phyloP scores from a whole-genome alignment of 2,329 filamentous ascomycete species.

The Lachnellula subtilissima region DNA sequence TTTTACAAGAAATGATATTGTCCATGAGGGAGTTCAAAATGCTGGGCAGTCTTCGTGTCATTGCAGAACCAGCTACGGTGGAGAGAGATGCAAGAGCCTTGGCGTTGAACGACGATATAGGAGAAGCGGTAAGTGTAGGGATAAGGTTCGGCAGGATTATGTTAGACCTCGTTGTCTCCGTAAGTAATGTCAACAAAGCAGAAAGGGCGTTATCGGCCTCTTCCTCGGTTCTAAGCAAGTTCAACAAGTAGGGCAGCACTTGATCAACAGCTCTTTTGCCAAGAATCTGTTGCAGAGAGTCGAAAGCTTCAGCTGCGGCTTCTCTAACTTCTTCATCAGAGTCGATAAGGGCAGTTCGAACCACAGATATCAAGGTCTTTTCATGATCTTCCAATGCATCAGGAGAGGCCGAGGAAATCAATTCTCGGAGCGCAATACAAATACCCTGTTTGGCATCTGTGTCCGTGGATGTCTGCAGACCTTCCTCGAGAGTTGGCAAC shows the following conservation, averaged over 20 bases:
- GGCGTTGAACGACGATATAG: slow-evolving; percentile 92
- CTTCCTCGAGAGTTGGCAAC: slow-evolving; percentile 87
- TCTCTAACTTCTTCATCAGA: slow-evolving; percentile 86
- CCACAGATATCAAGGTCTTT: slow-evolving; percentile 89
- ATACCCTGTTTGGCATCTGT: slow-evolving; percentile 95
- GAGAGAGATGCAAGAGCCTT: slow-evolving; percentile 89
- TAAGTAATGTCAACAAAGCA: slow-evolving; percentile 88
- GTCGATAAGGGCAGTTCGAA: slow-evolving; percentile 88
- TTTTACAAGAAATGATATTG: slow-evolving; percentile 73
- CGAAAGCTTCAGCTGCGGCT: slow-evolving; percentile 94
- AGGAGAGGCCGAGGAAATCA: slow-evolving; percentile 81
- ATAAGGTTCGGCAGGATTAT: slow-evolving; percentile 96
- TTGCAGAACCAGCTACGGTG: slow-evolving; percentile 81
- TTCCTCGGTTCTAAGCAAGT: slow-evolving; percentile 77
- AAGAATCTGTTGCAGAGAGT: slow-evolving; percentile 86
- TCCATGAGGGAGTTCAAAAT: slow-evolving; percentile 95
- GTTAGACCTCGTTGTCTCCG: slow-evolving; percentile 88
- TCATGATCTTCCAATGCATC: slow-evolving; percentile 93
- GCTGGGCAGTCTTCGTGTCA: slow-evolving; percentile 82
- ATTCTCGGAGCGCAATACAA: slow-evolving; percentile 89
- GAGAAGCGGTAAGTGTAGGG: slow-evolving; percentile 82
- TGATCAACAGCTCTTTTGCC: slow-evolving; percentile 95
- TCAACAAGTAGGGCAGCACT: slow-evolving; percentile 87
- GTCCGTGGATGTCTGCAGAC: slow-evolving; percentile 81
- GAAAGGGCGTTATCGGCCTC: slow-evolving; percentile 89